A percentile compares a stretch with the other conserved stretches of the same genome.
Evolutionary conservation across 1,284 basidiomycete species (phyloP).

Genomic region (Cronartium quercuum): DNA sequence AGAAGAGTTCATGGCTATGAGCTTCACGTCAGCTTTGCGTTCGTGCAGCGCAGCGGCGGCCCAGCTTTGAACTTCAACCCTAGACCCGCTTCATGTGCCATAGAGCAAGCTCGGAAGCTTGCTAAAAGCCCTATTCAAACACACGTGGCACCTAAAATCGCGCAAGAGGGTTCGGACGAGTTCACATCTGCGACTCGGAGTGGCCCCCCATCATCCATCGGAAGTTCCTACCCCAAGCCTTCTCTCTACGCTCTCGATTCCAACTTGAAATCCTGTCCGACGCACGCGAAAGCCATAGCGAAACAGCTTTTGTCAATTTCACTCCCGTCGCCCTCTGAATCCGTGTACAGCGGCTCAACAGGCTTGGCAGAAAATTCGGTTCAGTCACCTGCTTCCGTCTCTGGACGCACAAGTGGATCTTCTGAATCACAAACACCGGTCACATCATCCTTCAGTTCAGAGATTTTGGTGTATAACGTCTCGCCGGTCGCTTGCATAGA

Average conservation of each 20-base stretch:
- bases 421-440: background rate
- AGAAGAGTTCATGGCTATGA: conserved; percentile 36
- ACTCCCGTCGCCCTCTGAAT: background rate
- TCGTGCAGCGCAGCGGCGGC: conserved; percentile 38
- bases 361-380: conserved; percentile 16
- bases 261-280: background rate
- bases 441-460: background rate
- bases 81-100: background rate
- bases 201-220: background rate
- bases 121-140: background rate
- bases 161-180: background rate
- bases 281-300: background rate
- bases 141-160: background rate
- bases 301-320: background rate
- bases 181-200: background rate
- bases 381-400: background rate
- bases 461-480: conserved; percentile 18
- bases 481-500: conserved; percentile 37
- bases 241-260: background rate
- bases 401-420: background rate
- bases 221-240: background rate
- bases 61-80: conserved; percentile 3
- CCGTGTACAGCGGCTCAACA: background rate
- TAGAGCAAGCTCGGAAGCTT: conserved; percentile 1
- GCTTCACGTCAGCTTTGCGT: conserved; percentile 30